Base-by-base conservation (phyloP, 1,284 basidiomycete species). In the Coriolopsis trogii region DNA sequence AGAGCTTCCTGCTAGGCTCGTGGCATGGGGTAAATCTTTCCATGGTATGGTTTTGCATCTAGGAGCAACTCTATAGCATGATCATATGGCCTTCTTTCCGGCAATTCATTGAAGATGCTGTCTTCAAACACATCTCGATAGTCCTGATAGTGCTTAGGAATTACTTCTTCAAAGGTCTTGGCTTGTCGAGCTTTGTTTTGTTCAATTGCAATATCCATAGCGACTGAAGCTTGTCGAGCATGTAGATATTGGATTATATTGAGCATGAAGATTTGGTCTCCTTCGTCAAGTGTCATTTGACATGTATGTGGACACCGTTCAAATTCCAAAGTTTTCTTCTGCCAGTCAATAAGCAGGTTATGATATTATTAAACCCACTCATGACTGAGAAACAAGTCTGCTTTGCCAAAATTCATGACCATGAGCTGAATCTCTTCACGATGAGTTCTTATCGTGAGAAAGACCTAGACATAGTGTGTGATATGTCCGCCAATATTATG, bases 271-370 rank as follows among this genome's bases (percentile, higher is more conserved):
- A 33, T 33, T 8, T 4, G 15, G 9, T 33, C 31, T 13, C 31
- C 31, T 8, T 33, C 15, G 2, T 33, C 31, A 6, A 33, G 31
- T 2, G 31, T 16, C 4, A 33, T 13, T 33, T 33, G 15, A 13
- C 31, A 33, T 6, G 31, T n/a, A 8, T 33, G 31, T 3, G 31
- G 31, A 16, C 31, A 33, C 7, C 15, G 31, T 8, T 33, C 31
- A 16, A 39, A 21, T 61, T 64, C 64, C 31, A 61, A 62, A 64
- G 60, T 28, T 24, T 66, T 66, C 64, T 33, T 33, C 31, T 33
- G 31, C 31, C 31, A 33, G 4, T 33, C 31, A 33, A 33, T 33
- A 16, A 33, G 6, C 15, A 16, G 31, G 9, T 33, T 33, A 16
- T 33, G 31, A 16, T 33, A 16, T 16, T 33, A 16, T 33, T 51